Percentiles rank a stretch among this genome's conserved stretches.
Conservation (phyloP, 768 basidiomycete species). For the Termitomyces heimii region DNA sequence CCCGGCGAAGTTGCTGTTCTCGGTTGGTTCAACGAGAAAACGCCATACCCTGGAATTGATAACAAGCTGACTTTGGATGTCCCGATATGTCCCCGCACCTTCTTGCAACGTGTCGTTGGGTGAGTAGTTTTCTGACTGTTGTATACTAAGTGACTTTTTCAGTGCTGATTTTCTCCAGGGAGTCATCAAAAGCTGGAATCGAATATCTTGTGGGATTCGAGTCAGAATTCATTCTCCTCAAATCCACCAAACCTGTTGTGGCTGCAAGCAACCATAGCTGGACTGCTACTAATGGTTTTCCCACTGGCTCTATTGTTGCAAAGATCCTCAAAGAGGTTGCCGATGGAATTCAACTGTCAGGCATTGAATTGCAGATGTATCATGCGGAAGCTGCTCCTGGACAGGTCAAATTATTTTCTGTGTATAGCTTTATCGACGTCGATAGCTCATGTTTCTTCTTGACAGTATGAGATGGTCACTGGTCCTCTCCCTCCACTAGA, state of each 20-base stretch:
- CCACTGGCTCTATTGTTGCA: conserved; percentile 39
- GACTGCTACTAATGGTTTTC: conserved; percentile 32
- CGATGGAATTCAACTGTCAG: conserved; percentile 36
- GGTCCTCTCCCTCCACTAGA: conserved; percentile 61
- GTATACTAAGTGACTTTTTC: no score
- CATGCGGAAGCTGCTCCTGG: conserved; percentile 69
- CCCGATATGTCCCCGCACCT: conserved; percentile 57
- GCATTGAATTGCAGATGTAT: conserved; percentile 61
- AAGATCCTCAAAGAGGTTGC: conserved; percentile 54
- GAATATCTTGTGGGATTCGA: conserved; percentile 65
- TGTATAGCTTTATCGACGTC: not conserved
- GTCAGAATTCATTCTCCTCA: conserved; percentile 63
- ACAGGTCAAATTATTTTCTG: conserved; percentile 34
- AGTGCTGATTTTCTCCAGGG: conserved; percentile 14
- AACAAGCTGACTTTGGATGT: conserved; percentile 32
- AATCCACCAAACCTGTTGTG: conserved; percentile 37
- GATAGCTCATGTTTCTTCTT: not conserved
- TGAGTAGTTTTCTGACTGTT: conserved; percentile 26
- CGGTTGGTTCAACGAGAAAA: conserved; percentile 66
- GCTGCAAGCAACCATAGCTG: conserved; percentile 45
- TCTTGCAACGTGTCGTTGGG: conserved; percentile 46
- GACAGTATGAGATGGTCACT: conserved; percentile 61
- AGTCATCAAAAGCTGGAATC: conserved; percentile 24
- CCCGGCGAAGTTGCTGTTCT: conserved; percentile 56
- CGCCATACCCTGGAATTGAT: conserved; percentile 25